A percentile compares a stretch with the other conserved stretches of the same genome.
phyloP scores from a whole-genome alignment of 768 basidiomycete species.

The Multifurca ochricompacta region DNA sequence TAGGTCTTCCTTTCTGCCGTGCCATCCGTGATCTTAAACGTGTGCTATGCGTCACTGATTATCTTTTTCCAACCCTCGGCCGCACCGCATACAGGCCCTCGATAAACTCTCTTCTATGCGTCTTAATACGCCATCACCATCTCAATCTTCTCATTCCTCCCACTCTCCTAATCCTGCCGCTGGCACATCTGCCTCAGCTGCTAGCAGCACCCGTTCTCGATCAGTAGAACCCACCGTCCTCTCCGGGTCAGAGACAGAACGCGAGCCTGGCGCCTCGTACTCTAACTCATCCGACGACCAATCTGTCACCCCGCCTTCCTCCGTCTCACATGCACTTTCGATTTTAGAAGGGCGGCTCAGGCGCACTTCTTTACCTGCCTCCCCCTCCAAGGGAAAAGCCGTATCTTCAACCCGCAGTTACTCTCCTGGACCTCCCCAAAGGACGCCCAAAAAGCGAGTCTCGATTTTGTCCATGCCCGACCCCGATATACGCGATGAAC shows the following conservation, averaged over 20 bases:
- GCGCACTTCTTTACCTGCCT: conserved; percentile 42
- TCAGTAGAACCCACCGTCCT: conserved; percentile 24
- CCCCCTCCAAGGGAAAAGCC: conserved; percentile 31
- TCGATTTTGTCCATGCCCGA: conserved; percentile 30
- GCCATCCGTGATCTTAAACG: neutral
- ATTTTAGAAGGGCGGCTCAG: conserved; percentile 32
- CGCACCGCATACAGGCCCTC: conserved; percentile 13
- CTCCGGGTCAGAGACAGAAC: conserved; percentile 81
- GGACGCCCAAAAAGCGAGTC: conserved; percentile 36
- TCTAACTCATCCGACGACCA: conserved; percentile 34
- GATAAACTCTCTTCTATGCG: conserved; percentile 54
- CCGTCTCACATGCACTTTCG: conserved; percentile 19
- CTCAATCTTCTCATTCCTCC: conserved; percentile 31
- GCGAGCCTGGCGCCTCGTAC: conserved; percentile 38
- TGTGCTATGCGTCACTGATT: neutral
- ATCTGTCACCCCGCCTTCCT: conserved; percentile 33
- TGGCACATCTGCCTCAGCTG: conserved; percentile 24
- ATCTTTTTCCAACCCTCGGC: neutral
- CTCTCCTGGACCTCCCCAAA: conserved; percentile 34
- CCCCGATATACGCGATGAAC: conserved; percentile 20
- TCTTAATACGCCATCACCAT: conserved; percentile 48
- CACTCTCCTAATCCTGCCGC: conserved; percentile 24
- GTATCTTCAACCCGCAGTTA: conserved; percentile 24
- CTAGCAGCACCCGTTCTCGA: conserved; percentile 28
- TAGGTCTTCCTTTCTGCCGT: conserved; percentile 31